Evolutionary conservation across 768 basidiomycete genomes (phyloP).

Genomic region (Termitomyces sp.): DNA sequence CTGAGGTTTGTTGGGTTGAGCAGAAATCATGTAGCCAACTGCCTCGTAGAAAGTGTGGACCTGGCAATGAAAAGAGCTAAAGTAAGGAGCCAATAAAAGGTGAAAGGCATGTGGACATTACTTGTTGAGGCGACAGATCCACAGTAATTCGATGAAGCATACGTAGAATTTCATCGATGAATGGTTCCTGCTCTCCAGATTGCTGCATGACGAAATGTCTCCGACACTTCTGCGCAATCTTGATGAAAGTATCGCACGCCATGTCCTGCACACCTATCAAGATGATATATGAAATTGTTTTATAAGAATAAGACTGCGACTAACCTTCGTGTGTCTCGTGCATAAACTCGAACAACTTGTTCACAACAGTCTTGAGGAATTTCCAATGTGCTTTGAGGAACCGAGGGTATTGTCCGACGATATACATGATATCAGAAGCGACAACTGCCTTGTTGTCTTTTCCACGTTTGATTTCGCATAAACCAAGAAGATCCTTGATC

Average conservation of each 20-base stretch:
- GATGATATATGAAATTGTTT: neutral
- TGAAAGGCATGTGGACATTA: constrained; percentile 17
- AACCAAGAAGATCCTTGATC: constrained; percentile 95
- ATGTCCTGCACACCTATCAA: constrained; percentile 93
- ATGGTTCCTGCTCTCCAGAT: constrained; percentile 93
- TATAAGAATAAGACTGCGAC: constrained; percentile 13
- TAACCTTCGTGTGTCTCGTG: constrained; percentile 97
- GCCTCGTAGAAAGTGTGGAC: constrained; percentile 99
- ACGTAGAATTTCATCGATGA: constrained; percentile 95
- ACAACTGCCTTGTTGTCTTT: constrained; percentile 99
- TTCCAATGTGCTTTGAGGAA: constrained; percentile 99
- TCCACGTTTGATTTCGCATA: constrained; percentile 97
- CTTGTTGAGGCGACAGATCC: constrained; percentile 89
- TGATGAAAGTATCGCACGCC: constrained; percentile 99
- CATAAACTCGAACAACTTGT: constrained; percentile 99
- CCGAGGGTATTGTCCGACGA: constrained; percentile 98
- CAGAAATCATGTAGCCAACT: constrained; percentile 98
- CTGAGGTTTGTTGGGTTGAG: constrained; percentile 95
- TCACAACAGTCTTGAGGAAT: constrained; percentile 99
- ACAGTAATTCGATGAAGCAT: constrained; percentile 90
- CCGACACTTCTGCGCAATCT: constrained; percentile 98
- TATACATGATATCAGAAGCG: constrained; percentile 96
- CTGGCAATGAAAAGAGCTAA: constrained; percentile 24
- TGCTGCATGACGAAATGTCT: constrained; percentile 99
- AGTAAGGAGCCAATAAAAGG: neutral